Conservation (phyloP, 2,329 filamentous ascomycete species). For the Hymenoscyphus fructigenus region DNA sequence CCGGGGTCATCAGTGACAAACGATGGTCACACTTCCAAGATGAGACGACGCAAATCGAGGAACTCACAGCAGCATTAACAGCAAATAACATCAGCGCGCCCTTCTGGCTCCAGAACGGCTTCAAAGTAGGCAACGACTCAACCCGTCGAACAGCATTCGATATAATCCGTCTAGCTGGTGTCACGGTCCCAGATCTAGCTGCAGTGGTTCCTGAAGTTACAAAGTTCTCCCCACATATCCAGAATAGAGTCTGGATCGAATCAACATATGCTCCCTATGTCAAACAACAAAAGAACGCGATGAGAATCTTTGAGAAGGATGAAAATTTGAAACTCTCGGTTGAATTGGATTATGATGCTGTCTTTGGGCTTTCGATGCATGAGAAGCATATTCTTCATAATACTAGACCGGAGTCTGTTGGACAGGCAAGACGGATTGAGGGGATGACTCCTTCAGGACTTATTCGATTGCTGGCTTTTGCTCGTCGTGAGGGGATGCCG, state of each 20-base stretch:
- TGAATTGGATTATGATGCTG: constrained; percentile 71
- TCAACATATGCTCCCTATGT: constrained; percentile 87
- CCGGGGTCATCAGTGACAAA: constrained; percentile 74
- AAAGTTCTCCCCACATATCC: constrained; percentile 57
- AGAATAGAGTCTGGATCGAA: constrained; percentile 74
- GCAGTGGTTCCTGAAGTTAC: constrained; percentile 56
- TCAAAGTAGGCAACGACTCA: constrained; percentile 66
- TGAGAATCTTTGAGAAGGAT: constrained; percentile 69
- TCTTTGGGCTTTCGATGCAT: constrained; percentile 75
- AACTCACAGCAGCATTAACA: constrained; percentile 62
- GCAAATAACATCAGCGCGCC: constrained; percentile 56
- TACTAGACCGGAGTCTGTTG: constrained; percentile 79
- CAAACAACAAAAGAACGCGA: constrained; percentile 65
- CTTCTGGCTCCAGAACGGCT: constrained; percentile 69
- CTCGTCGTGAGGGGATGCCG: neutral
- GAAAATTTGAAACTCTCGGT: constrained; percentile 71
- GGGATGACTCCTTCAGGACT: constrained; percentile 66
- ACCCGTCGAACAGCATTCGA: constrained; percentile 73
- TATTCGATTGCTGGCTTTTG: constrained; percentile 54
- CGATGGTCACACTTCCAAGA: constrained; percentile 73
- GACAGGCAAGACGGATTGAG: constrained; percentile 85
- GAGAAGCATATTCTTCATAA: constrained; percentile 70
- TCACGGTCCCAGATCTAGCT: constrained; percentile 57
- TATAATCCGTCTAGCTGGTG: constrained; percentile 67
- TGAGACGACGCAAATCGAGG: constrained; percentile 64